Base-by-base conservation (phyloP, 2,329 filamentous ascomycete species). In the Talaromyces sp. region DNA sequence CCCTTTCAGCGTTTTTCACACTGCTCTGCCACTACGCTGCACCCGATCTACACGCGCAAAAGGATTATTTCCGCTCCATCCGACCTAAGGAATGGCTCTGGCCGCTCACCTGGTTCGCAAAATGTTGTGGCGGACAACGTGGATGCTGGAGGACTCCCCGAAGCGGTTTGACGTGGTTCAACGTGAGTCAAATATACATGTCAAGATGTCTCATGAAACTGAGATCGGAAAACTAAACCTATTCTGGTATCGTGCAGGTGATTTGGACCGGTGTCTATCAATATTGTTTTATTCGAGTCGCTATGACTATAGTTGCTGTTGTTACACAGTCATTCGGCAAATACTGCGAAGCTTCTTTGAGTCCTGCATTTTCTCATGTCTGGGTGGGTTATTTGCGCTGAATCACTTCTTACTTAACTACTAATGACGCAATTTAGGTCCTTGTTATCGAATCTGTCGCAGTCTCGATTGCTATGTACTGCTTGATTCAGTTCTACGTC, bases 81-180 rank as follows among this genome's bases (percentile, higher is more conserved):
- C 77, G 78, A 35, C 84, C 86, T 13, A 84, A 84, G 69, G 82
- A 83, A 50, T 96, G 91, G 91, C 82, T 93, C 11, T 84, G 81
- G 82, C 89, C 89, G 0, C 64, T 93, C 19, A 84, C 76, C 62
- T 89, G 87, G 82, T 78, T 89, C 60, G 83, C 85, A 63, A 85
- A 82, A 66, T 89, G 85, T 69, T 88, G 84, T 57, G 86, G 89
- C 37, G 87, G 88, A 35, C 73, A 88, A 60, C 77, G 82, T 55
- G 89, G 89, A 0, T 79, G 81, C 25, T 87, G 89, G 80, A 81
- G 89, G 64, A 87, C 81, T n/a, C 90, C 91, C 0, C 79, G 82
- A 63, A 94, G 88, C 72, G 90, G 91, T 1, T 75, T 95, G 70
- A 95, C 90, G 1, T 94, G 89, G 89, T 95, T 95, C 76, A 96